Base-by-base conservation (phyloP, 148 eudicot species). In the Gaultheria prostrata region DNA sequence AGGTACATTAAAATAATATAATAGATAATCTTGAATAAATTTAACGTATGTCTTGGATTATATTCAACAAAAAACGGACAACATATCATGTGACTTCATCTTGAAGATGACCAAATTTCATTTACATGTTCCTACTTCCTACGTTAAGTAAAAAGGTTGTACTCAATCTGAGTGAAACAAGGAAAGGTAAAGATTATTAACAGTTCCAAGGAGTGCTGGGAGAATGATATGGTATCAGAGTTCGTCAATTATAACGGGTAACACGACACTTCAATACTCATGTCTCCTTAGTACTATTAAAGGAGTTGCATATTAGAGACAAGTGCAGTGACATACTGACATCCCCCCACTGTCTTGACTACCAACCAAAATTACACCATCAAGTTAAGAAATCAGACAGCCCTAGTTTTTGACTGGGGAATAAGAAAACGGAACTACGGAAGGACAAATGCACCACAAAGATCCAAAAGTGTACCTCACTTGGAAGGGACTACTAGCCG, bases 111-210 rank as follows among this genome's bases (percentile, higher is more conserved):
- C 35, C 46, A 71, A 17, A 32, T 32, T 70, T 70, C 74, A 14
- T 70, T 32, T 32, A 2, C 15, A 70, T 39, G 24, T 73, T 35
- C 13, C n/a, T 61, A 35, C 39, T 57, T 57, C 74, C 43, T 33
- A 17, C 21, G 1, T 30, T 5, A 32, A 15, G 45, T 70, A 73
- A 20, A 73, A n/a, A 39, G 77, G 30, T 45, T 45, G 77, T 17
- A n/a, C 78, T 45, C 28, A 74, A 74, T 74, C 17, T n/a, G 54
- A 75, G 17, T 75, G 30, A 75, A 74, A 75, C 32, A 75, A 45
- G 78, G 54, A 75, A 75, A 18, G 32, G 49, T 21, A 48, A 6
- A 73, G n/a, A 76, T 26, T 5, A 49, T 26, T 49, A 20, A 24
- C 33, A 49, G 13, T 24, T 17, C 39, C 79, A 76, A 48, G 33